Conservation (phyloP, 805 yeast genomes). For the Candida ficus region DNA sequence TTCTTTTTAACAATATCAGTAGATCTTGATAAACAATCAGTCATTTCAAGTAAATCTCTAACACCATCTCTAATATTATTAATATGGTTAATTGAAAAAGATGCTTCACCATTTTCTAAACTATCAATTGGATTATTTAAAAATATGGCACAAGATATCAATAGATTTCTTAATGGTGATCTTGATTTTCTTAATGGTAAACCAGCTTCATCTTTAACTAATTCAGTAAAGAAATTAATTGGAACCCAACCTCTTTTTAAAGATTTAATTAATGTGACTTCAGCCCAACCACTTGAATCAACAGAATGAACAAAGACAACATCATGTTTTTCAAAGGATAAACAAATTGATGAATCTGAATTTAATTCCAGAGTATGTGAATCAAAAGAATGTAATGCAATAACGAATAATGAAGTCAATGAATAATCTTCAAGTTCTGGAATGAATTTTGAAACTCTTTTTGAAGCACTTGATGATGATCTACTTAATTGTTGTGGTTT, state of each 20-base stretch:
- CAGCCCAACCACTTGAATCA: constrained; percentile 86
- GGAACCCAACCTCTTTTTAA: constrained; percentile 81
- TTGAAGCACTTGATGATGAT: background rate
- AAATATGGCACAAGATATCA: constrained; percentile 63
- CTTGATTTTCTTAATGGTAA: constrained; percentile 26
- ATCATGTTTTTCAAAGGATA: constrained; percentile 65
- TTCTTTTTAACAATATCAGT: constrained; percentile 61
- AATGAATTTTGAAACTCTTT: constrained; percentile 1
- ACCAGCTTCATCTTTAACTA: constrained; percentile 27
- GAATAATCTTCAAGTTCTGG: constrained; percentile 31
- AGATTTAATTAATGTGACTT: constrained; percentile 63
- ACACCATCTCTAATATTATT: constrained; percentile 74
- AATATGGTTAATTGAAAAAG: constrained; percentile 29
- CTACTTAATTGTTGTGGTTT: background rate
- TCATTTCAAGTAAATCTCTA: constrained; percentile 52
- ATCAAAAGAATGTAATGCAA: constrained; percentile 56
- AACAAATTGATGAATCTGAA: constrained; percentile 66
- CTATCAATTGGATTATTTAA: constrained; percentile 54
- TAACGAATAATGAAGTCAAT: constrained; percentile 47
- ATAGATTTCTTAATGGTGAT: constrained; percentile 47
- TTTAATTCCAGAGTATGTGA: constrained; percentile 53
- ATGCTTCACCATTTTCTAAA: constrained; percentile 31
- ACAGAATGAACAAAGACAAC: constrained; percentile 73
- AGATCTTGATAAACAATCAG: constrained; percentile 72
- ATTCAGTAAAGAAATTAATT: constrained; percentile 63